These are phyloP conservation scores for Magnaporthiopsis rhizophila DNA, from an alignment of 2,329 filamentous ascomycete species.

Conservation along the genomic window DNA sequence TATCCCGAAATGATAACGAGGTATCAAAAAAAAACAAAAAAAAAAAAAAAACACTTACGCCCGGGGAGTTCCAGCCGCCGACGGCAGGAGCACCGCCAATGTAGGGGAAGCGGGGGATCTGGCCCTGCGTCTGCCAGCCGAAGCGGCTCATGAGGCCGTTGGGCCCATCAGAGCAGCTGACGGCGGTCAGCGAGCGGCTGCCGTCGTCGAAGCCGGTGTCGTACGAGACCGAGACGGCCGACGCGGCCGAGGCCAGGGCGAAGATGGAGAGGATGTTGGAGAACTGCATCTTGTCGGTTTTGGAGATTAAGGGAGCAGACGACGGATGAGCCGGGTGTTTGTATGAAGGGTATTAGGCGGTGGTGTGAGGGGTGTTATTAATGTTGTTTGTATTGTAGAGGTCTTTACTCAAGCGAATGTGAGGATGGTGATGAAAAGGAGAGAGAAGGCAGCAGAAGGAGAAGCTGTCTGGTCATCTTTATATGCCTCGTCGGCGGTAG, in stretches of 20 bases:
- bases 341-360: background rate
- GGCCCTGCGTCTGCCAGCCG: conserved; percentile 47
- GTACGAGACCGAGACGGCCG: conserved; percentile 49
- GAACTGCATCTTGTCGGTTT: conserved; percentile 7
- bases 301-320: too few species aligned
- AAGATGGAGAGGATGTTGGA: conserved; percentile 8
- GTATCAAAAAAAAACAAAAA: too few species aligned
- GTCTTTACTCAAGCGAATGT: background rate
- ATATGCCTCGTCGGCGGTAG: background rate
- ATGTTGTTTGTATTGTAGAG: too few species aligned
- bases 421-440: background rate
- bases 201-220: conserved; percentile 62
- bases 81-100: conserved; percentile 47
- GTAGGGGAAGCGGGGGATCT: conserved; percentile 42
- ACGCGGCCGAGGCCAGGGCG: conserved; percentile 7
- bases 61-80: conserved; percentile 45
- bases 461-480: background rate
- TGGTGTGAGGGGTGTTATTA: background rate
- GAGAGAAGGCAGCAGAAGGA: too few species aligned
- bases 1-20: too few species aligned
- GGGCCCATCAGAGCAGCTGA: conserved; percentile 60
- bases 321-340: background rate
- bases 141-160: conserved; percentile 59
- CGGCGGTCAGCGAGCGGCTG: conserved; percentile 41
- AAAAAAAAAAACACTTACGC: conserved; percentile 17